These are phyloP conservation scores for Trematosphaeria pertusa DNA, from an alignment of 2,329 filamentous ascomycete genomes.

Conservation along the genomic window DNA sequence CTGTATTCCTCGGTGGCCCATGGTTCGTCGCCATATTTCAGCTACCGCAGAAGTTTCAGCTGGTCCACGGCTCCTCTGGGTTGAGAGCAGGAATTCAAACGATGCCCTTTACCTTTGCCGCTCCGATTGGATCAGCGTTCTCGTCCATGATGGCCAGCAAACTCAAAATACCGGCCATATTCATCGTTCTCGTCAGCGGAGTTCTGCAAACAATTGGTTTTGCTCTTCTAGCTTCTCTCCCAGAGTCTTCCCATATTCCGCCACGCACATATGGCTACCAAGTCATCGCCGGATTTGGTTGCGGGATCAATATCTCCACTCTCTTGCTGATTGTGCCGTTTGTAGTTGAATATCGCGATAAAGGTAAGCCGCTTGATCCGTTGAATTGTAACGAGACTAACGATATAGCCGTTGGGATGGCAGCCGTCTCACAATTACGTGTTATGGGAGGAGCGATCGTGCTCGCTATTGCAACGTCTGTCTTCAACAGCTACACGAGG, in stretches of 20 bases:
- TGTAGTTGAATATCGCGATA: constrained; percentile 8
- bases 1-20: constrained; percentile 4
- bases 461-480: constrained; percentile 12
- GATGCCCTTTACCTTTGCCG: constrained; percentile 16
- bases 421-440: constrained; percentile 7
- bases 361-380: constrained; percentile 4
- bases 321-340: constrained; percentile 13
- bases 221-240: constrained; percentile 8
- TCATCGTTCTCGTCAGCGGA: constrained; percentile 4
- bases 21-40: constrained; percentile 10
- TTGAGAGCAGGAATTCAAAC: constrained; percentile 11
- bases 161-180: constrained; percentile 11
- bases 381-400: neutral
- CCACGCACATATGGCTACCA: constrained; percentile 13
- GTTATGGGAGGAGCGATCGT: constrained; percentile 14
- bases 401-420: constrained; percentile 14
- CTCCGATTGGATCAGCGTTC: constrained; percentile 8
- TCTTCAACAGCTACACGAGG: constrained; percentile 9
- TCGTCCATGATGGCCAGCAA: constrained; percentile 3
- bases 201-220: constrained; percentile 14
- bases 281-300: constrained; percentile 18
- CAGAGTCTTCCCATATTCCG: constrained; percentile 1
- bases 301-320: constrained; percentile 10
- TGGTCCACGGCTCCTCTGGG: constrained; percentile 6
- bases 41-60: constrained; percentile 13